Evolutionary conservation across 2,329 filamentous ascomycete species (phyloP).

Genomic region (Trichoderma gracile): DNA sequence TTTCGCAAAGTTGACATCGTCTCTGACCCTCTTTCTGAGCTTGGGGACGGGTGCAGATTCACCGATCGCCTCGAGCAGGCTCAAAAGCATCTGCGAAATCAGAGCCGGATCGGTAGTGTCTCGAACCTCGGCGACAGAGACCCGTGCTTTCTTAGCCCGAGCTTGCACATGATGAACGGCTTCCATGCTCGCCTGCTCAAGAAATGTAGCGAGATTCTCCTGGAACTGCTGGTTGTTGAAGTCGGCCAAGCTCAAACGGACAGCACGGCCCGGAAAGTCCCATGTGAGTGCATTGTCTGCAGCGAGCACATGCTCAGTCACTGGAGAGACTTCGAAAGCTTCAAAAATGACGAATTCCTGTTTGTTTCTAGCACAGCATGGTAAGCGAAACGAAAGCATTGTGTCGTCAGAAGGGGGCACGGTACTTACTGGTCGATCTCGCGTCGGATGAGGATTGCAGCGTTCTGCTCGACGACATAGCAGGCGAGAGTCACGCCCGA

Average conservation of each 20-base stretch:
- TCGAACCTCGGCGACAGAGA: conserved; percentile 57
- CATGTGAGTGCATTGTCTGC: conserved; percentile 54
- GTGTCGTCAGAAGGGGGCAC: too few relatives aligned
- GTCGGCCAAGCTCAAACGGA: conserved; percentile 43
- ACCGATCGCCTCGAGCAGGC: conserved; percentile 16
- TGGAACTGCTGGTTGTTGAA: conserved; percentile 45
- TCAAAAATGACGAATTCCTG: conserved; percentile 46
- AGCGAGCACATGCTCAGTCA: conserved; percentile 57
- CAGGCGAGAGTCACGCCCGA: background rate
- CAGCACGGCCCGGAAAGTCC: conserved; percentile 60
- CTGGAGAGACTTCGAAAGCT: conserved; percentile 60
- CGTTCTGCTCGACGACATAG: conserved; percentile 36
- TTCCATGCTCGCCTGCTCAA: conserved; percentile 58
- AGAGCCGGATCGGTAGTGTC: conserved; percentile 15
- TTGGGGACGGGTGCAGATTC: conserved; percentile 37
- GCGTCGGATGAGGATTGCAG: conserved; percentile 35
- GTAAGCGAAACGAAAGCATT: too few relatives aligned
- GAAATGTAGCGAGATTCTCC: conserved; percentile 49
- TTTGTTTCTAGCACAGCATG: conserved; percentile 22
- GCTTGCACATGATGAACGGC: conserved; percentile 55
- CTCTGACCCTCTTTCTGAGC: conserved; percentile 60
- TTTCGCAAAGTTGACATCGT: conserved; percentile 40
- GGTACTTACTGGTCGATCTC: conserved; percentile 28
- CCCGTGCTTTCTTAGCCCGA: conserved; percentile 48
- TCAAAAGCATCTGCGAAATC: conserved; percentile 22